Base-by-base conservation (phyloP, 2,329 filamentous ascomycete species). In the Bertia moriformis region DNA sequence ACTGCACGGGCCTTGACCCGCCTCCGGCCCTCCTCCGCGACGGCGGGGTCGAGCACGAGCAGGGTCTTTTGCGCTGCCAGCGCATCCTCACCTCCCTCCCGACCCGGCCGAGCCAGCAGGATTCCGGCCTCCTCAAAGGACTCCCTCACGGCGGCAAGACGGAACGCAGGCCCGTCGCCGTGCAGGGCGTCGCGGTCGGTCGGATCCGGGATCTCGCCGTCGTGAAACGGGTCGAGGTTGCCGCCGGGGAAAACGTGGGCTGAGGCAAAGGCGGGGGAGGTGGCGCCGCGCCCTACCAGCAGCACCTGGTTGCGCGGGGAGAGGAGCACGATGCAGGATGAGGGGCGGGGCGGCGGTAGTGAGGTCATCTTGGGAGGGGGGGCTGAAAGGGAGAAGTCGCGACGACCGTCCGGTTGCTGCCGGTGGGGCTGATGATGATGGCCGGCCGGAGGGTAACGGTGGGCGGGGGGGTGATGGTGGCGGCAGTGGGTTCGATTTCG, bases 241-340 rank as follows among this genome's bases (percentile, higher is more conserved):
- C 91, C 91, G 22, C 91, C 91, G 0, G 91, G 89, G 48, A 98
- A 98, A 43, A 98, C 91, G 53, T 96, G 87, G 0, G 89, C 91
- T 0, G 85, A 89, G 3, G 89, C 74, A 52, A 95, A 96, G 2
- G 87, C 82, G 1, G 73, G 76, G 0, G 85, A 91, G 1, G 81
- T 86, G 46, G 79, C 71, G 2, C 93, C 85, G 44, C 91, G 79
- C 56, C 87, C 87, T 5, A 96, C 74, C 14, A 96, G 74, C 1
- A 98, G 71, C 37, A 96, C 75, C 55, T 94, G 78, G 56, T 96
- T 95, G 38, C 71, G 67, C 0, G 87, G 82, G 0, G 91, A 95
- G 37, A 98, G 66, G 13, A 96, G 69, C 22, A 96, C 65, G 37
- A 96, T 77, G 47, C 85, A 10, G 7, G 22, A 7, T n/a, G 22